Conservation (phyloP, 1,284 basidiomycete species). For the Agaricales sp. region DNA sequence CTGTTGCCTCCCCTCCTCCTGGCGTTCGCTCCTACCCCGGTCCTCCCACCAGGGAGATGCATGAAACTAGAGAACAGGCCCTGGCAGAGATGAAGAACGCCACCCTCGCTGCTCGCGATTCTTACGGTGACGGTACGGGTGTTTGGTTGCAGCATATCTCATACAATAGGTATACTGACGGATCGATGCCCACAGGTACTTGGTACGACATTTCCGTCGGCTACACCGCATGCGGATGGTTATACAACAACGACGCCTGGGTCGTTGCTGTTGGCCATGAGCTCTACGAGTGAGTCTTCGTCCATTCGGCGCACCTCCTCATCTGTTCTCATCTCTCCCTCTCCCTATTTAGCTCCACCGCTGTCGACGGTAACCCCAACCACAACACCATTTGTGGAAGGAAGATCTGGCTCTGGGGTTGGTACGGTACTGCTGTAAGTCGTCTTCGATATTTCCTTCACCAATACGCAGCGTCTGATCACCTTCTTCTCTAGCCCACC, state of each 20-base stretch:
- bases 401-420: slow-evolving; percentile 2
- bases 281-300: neutral
- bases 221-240: neutral
- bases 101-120: neutral
- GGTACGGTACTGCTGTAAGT: slow-evolving; percentile 1
- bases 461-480: neutral
- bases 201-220: neutral
- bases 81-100: neutral
- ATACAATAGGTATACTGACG: too few relatives aligned
- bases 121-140: neutral
- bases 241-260: neutral
- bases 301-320: neutral
- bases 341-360: neutral
- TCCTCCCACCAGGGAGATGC: neutral
- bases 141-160: too few relatives aligned
- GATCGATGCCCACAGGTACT: neutral
- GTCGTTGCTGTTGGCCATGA: neutral
- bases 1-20: neutral
- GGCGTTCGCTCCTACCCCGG: neutral
- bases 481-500: neutral
- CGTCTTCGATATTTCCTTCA: neutral
- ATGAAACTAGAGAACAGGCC: neutral
- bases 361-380: neutral
- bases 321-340: too few relatives aligned
- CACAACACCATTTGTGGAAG: slow-evolving; percentile 1